Evolutionary conservation across 2,329 filamentous ascomycete species (phyloP), one percentile per base, ranked within the genome.

Genomic region (Fusarium marasasianum): DNA sequence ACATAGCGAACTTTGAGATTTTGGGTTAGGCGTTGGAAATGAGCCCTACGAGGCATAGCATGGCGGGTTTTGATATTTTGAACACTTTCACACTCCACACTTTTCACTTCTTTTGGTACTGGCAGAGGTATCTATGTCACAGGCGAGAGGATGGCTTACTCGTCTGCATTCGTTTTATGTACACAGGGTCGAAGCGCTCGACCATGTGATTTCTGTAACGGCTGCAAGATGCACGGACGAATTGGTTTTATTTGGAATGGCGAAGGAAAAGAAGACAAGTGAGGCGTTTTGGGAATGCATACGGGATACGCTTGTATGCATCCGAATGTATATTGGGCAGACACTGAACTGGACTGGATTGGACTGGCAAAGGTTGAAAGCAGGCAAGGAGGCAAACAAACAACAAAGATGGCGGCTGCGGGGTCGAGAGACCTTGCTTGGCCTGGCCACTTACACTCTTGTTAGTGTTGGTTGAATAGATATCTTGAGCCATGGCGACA

Each of bases 141-240:
- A 55, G 63, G 55, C 56, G 60, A 58, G 65, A 29, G 44, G 58
- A 53, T 62, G 58, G 58, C 45, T 55, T 35, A 63, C 60, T 74
- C 62, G 62, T 69, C 65, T 75, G 66, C 70, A 53, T 59, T 76
- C 63, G 60, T 69, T 73, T 72, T 71, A 63, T 56, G 57, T 71
- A 61, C 59, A 74, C 67, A 66, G 33, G 57, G 65, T 77, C 76
- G 76, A 78, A 78, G 76, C 66, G 76, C 76, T 78, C 76, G 76
- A 76, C 71, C 57, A 63, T 64, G 76, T 71, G 69, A 62, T 69
- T 66, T 63, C 62, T 72, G 70, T 76, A 61, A 78, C 74, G 76
- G 74, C 74, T 75, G 71, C 74, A 77, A 72, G 67, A 76, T 76
- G 67, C 44, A 76, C 37, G 69, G 69, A 73, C 55, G 57, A 55